phyloP scores from a whole-genome alignment of 495 filamentous ascomycete species.

The Aspergillus asperescens region DNA sequence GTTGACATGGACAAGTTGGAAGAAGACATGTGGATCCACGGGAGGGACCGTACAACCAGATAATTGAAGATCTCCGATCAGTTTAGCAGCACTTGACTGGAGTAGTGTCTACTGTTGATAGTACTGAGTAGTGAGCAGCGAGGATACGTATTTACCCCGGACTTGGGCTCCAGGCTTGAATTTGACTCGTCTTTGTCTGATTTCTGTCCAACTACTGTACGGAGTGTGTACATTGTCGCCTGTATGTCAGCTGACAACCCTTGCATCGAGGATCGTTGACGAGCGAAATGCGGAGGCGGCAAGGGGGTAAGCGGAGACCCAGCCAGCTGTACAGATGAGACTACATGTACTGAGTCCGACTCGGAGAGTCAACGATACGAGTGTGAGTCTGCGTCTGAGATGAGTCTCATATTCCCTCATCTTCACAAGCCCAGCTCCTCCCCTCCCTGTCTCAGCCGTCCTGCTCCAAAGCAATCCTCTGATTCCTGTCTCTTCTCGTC shows the following conservation, averaged over 20 bases:
- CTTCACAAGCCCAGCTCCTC: no score
- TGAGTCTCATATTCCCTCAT: no score
- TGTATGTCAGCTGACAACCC: conserved; percentile 2
- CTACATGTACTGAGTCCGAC: not conserved
- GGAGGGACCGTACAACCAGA: no score
- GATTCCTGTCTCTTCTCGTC: no score
- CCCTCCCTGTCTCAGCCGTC: no score
- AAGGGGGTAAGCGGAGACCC: conserved; percentile 5
- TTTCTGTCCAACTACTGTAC: not conserved
- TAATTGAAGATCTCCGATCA: no score
- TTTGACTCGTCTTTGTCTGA: no score
- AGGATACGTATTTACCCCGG: not conserved
- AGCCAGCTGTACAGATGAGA: not conserved
- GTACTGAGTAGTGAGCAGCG: not conserved
- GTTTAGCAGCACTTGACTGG: no score
- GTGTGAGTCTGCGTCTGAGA: no score
- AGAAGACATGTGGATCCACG: conserved; percentile 14
- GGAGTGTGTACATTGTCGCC: not conserved
- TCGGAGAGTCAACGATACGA: not conserved
- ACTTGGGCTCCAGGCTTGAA: no score
- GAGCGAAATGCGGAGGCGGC: conserved; percentile 19
- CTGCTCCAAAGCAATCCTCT: no score
- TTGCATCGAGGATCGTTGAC: not conserved
- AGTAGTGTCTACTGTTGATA: conserved; percentile 11
- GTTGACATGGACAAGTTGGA: not conserved